Conservation (phyloP, 2,329 filamentous ascomycete species). For the Lojkania enalia region DNA sequence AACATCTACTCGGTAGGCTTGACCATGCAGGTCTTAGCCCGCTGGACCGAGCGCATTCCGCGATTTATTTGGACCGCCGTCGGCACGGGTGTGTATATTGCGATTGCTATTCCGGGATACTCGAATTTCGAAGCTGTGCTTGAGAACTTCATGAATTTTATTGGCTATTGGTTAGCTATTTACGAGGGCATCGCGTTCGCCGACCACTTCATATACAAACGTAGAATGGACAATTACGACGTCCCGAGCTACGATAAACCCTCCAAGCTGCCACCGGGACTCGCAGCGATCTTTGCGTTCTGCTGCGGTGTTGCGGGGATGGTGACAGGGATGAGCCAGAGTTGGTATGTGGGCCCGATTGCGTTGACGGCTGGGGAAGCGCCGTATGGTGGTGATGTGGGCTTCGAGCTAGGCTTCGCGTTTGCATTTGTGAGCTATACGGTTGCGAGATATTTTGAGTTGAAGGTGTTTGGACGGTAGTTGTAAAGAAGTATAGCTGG, state of each 20-base stretch:
- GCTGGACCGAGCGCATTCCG: conserved; percentile 63
- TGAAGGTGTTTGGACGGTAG: conserved; percentile 49
- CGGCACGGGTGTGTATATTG: conserved; percentile 66
- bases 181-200: conserved; percentile 68
- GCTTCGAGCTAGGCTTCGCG: conserved; percentile 67
- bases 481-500: not conserved
- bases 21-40: conserved; percentile 66
- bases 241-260: conserved; percentile 62
- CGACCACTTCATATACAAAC: conserved; percentile 71
- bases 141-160: conserved; percentile 67
- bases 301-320: conserved; percentile 66
- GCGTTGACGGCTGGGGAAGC: conserved; percentile 60
- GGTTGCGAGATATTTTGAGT: conserved; percentile 55
- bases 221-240: conserved; percentile 63
- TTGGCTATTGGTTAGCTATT: conserved; percentile 72
- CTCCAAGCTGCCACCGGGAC: conserved; percentile 62
- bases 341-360: conserved; percentile 69
- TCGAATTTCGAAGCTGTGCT: conserved; percentile 65
- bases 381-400: conserved; percentile 61
- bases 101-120: conserved; percentile 71
- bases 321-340: conserved; percentile 70
- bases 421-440: conserved; percentile 61
- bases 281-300: conserved; percentile 67
- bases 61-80: conserved; percentile 69
- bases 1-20: conserved; percentile 70